These are phyloP conservation scores for Biancaea sappan DNA, from an alignment of 306 rosid genomes.

Conservation along the genomic window DNA sequence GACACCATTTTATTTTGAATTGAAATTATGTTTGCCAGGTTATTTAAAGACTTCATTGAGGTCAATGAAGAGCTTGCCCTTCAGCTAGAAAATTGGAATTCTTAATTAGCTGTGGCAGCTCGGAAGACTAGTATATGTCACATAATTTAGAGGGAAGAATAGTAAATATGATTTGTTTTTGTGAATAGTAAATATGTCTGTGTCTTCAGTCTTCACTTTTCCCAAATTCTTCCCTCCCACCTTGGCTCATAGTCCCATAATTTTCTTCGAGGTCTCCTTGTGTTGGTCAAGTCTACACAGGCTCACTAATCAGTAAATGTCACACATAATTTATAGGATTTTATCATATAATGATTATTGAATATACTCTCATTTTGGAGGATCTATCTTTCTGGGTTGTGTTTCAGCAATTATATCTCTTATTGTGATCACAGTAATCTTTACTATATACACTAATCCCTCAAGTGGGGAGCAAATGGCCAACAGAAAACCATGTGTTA, in stretches of 20 bases:
- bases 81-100: slow-evolving; percentile 76
- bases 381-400: background rate
- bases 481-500: slow-evolving; percentile 15
- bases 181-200: too few species aligned
- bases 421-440: background rate
- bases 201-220: background rate
- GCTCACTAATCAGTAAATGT: background rate
- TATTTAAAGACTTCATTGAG: slow-evolving; percentile 53
- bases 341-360: too few species aligned
- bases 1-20: slow-evolving; percentile 53
- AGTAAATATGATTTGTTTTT: background rate
- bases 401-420: background rate
- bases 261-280: background rate
- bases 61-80: slow-evolving; percentile 45
- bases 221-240: background rate
- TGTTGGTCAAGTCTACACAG: background rate
- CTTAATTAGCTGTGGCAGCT: slow-evolving; percentile 58
- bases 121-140: slow-evolving; percentile 59
- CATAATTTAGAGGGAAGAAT: background rate
- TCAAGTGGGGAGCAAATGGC: slow-evolving; percentile 11
- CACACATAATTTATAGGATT: too few species aligned
- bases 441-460: background rate
- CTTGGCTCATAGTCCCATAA: background rate
- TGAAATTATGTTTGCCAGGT: slow-evolving; percentile 60
- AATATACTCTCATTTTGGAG: background rate